phyloP scores from a whole-genome alignment of 768 basidiomycete genomes.

The Clavulina sp. region DNA sequence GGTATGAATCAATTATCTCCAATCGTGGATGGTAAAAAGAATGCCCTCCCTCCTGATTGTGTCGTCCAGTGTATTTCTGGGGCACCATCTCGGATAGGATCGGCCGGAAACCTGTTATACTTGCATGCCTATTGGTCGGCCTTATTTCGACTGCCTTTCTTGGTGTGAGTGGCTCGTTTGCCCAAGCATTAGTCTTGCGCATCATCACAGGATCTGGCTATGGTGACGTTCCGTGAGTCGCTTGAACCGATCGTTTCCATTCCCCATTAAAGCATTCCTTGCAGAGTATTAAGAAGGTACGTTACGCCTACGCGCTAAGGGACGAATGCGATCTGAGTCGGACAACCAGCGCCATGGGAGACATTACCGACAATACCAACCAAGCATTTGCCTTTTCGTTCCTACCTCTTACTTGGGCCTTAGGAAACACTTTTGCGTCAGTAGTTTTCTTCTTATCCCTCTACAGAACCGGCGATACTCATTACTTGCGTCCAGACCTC shows the following conservation, averaged over 20 bases:
- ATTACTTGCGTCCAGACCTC: no score
- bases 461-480: no score
- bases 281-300: constrained; percentile 10
- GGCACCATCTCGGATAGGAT: constrained; percentile 14
- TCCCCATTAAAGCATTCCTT: neutral
- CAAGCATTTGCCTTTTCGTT: constrained; percentile 11
- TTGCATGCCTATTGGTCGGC: constrained; percentile 17
- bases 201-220: constrained; percentile 7
- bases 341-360: constrained; percentile 4
- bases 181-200: constrained; percentile 8
- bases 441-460: neutral
- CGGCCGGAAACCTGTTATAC: constrained; percentile 20
- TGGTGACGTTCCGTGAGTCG: constrained; percentile 11
- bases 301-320: no score
- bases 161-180: constrained; percentile 7
- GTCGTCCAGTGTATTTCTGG: constrained; percentile 3
- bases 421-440: constrained; percentile 9
- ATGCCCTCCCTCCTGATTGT: neutral
- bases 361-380: constrained; percentile 11
- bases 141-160: constrained; percentile 14
- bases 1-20: constrained; percentile 8
- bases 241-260: neutral
- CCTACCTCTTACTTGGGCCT: constrained; percentile 8
- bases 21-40: neutral
- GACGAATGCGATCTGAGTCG: no score